These are phyloP conservation scores for Monilinia polystroma DNA, from an alignment of 2,329 filamentous ascomycete species.

Conservation along the genomic window DNA sequence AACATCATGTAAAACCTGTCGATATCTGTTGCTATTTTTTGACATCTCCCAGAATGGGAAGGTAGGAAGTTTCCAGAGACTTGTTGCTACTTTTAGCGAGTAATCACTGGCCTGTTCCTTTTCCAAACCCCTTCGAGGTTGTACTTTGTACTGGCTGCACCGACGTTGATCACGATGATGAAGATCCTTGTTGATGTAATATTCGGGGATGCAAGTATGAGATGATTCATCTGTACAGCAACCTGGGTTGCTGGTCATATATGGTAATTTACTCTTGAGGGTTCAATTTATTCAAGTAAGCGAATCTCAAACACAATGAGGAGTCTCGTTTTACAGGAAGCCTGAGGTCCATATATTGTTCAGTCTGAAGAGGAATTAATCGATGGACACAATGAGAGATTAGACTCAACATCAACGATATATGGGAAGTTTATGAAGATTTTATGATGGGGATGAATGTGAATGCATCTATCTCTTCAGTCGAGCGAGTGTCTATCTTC, in stretches of 20 bases:
- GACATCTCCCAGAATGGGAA: not conserved
- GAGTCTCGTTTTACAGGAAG: too few species aligned
- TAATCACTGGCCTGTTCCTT: too few species aligned
- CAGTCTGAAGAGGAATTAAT: too few species aligned
- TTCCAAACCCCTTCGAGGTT: not conserved
- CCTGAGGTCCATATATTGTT: too few species aligned
- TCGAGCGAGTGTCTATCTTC: not conserved
- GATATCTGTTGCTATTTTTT: slow-evolving; percentile 3
- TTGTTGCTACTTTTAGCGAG: not conserved
- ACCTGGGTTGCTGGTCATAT: not conserved
- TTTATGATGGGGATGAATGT: too few species aligned
- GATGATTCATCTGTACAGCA: not conserved
- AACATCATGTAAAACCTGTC: not conserved
- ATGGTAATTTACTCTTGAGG: too few species aligned
- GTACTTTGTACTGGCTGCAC: not conserved
- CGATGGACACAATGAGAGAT: too few species aligned
- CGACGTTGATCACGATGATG: not conserved
- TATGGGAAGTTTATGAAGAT: not conserved
- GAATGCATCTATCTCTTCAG: not conserved
- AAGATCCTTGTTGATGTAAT: not conserved
- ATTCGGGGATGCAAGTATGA: not conserved
- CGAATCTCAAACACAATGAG: too few species aligned
- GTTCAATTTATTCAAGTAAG: too few species aligned
- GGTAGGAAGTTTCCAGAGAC: not conserved
- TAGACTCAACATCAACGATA: too few species aligned